phyloP scores from a whole-genome alignment of 148 eudicot genomes.

The Persicaria maculosa region DNA sequence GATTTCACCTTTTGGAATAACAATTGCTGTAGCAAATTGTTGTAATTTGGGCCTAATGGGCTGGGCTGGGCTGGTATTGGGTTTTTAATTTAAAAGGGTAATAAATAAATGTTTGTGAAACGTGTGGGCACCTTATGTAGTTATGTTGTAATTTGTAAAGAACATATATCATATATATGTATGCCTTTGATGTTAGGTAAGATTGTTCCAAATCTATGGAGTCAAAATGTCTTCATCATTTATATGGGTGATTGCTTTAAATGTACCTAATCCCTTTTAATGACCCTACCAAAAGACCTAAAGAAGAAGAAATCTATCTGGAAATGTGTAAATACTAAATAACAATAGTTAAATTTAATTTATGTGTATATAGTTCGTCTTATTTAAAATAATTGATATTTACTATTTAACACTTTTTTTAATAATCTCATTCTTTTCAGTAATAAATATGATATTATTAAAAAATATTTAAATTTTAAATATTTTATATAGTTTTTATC shows the following conservation, averaged over 20 bases:
- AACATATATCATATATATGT: background rate
- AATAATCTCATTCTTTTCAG: too few relatives aligned
- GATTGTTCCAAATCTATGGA: background rate
- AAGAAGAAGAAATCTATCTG: background rate
- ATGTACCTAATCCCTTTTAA: background rate
- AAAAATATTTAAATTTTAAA: too few relatives aligned
- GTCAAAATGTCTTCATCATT: constrained; percentile 3
- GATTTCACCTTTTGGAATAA: too few relatives aligned
- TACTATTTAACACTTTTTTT: too few relatives aligned
- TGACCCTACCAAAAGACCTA: background rate
- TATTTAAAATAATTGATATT: too few relatives aligned
- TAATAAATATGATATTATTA: too few relatives aligned
- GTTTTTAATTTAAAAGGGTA: background rate
- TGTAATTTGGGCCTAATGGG: too few relatives aligned
- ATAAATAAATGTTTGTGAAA: background rate
- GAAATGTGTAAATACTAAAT: background rate
- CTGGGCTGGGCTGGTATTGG: too few relatives aligned
- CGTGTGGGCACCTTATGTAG: background rate
- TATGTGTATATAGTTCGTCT: too few relatives aligned
- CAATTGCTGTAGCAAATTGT: background rate
- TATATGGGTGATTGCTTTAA: constrained; percentile 1
- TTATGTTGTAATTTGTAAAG: too few relatives aligned
- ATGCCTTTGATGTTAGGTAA: constrained; percentile 6
- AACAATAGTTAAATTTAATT: background rate
- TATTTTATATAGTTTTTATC: too few relatives aligned